Evolutionary conservation across 495 filamentous ascomycete species (phyloP), one percentile per base, ranked within the genome.

Genomic region (Penicillium riverlandense): DNA sequence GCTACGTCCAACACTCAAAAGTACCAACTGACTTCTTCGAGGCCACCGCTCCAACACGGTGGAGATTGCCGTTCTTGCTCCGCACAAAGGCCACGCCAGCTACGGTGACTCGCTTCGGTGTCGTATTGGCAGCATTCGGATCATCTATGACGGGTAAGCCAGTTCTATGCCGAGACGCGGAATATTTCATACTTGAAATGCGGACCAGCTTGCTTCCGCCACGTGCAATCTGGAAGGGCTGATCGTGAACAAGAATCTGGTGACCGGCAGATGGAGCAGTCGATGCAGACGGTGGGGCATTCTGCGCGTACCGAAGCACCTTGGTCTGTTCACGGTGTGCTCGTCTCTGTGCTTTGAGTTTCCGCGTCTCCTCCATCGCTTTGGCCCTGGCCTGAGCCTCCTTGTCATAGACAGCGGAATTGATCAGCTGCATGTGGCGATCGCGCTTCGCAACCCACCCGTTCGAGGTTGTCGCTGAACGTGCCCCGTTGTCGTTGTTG

Each of bases 31-130:
- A 72, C 70, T 59, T 70, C 45, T 70, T 74, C 36, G 61, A 66
- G 12, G 62, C 62, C 15, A 71, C 68, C 8, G 63, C 67, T 27
- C 68, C 70, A 37, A 72, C 57, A 15, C 89, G 86, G 54, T 88
- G 85, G 41, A 97, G 76, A 44, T 97, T 97, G 41, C 91, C 91
- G 52, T 84, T 85, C 61, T 92, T 95, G 64, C 86, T 96, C 43
- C 91, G 78, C 49, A 88, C 77, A 63, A 96, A 97, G 34, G 76
- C 80, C 44, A 96, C 88, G 39, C 90, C 90, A 29, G 81, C 88
- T 49, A 97, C 69, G 5, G 71, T 71, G 27, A 87, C 78, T 59
- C 75, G 75, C 63, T 90, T 95, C 0, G 91, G 91, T 6, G 90
- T 96, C 15, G 74, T 70, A 44, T 75, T 80, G 46, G 77, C 77